phyloP scores from a whole-genome alignment of 2,329 filamentous ascomycete species.

The Xylaria sp. region DNA sequence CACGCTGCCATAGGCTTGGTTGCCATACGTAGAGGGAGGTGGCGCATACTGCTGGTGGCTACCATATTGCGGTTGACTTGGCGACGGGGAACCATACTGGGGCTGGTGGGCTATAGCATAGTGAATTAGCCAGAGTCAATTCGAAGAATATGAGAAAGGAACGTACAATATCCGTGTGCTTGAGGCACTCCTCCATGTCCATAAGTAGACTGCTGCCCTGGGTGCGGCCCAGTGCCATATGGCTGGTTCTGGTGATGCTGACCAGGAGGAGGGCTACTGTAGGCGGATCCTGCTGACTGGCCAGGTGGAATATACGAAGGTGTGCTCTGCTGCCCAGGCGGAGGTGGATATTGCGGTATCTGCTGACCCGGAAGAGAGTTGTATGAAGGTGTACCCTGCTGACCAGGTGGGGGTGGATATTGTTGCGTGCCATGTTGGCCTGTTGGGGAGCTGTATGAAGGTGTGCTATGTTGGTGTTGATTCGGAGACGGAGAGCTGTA shows the following conservation, averaged over 20 bases:
- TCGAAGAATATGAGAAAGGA: background rate
- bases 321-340: conserved; percentile 30
- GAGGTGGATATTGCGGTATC: conserved; percentile 31
- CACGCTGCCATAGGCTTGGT: conserved; percentile 28
- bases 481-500: conserved; percentile 36
- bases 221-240: conserved; percentile 24
- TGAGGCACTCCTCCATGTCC: conserved; percentile 36
- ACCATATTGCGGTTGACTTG: conserved; percentile 32
- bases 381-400: conserved; percentile 27
- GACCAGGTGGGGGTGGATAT: conserved; percentile 27
- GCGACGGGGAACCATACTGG: conserved; percentile 34
- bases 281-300: conserved; percentile 29
- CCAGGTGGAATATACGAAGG: conserved; percentile 36
- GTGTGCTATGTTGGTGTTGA: conserved; percentile 33
- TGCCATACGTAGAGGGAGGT: conserved; percentile 34
- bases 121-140: conserved; percentile 2
- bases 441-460: conserved; percentile 26
- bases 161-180: conserved; percentile 36
- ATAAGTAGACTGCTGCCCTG: conserved; percentile 31
- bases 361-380: conserved; percentile 19
- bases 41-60: conserved; percentile 37
- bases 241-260: conserved; percentile 32
- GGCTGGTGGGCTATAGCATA: conserved; percentile 35
- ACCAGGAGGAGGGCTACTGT: conserved; percentile 31
- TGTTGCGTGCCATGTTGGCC: conserved; percentile 32